phyloP scores from a whole-genome alignment of 1,284 basidiomycete genomes.

The Ceratobasidium sp. region DNA sequence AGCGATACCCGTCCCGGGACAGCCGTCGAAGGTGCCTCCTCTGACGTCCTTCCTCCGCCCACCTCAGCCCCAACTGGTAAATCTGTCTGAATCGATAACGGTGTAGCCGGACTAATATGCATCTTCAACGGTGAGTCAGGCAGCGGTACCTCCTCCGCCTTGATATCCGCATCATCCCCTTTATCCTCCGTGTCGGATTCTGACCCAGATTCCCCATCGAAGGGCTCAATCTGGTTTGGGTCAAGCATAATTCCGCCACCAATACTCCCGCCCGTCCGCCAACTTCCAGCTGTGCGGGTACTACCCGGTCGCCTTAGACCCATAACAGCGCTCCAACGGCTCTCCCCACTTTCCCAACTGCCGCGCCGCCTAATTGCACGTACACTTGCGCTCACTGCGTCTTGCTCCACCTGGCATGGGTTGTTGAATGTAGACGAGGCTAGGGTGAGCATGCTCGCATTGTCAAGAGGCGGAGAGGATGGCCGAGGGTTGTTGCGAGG shows the following conservation, averaged over 20 bases:
- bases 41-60: slow-evolving; percentile 23
- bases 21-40: slow-evolving; percentile 21
- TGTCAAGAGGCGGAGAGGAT: slow-evolving; percentile 88
- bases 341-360: slow-evolving; percentile 87
- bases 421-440: slow-evolving; percentile 91
- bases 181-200: slow-evolving; percentile 20
- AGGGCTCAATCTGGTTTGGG: slow-evolving; percentile 45
- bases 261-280: slow-evolving; percentile 43
- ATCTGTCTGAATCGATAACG: slow-evolving; percentile 34
- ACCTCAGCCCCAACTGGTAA: slow-evolving; percentile 19
- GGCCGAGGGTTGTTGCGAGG: slow-evolving; percentile 96
- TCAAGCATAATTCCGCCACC: slow-evolving; percentile 30
- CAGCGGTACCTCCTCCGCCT: slow-evolving; percentile 30
- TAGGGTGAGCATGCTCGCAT: slow-evolving; percentile 92
- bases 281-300: slow-evolving; percentile 36
- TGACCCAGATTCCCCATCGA: slow-evolving; percentile 11
- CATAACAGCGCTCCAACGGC: slow-evolving; percentile 83
- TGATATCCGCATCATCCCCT: slow-evolving; percentile 31
- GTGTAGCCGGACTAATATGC: slow-evolving; percentile 24
- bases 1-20: slow-evolving; percentile 32
- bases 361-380: slow-evolving; percentile 82
- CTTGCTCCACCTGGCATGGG: slow-evolving; percentile 69
- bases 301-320: slow-evolving; percentile 41
- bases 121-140: slow-evolving; percentile 18
- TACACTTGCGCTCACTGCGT: slow-evolving; percentile 78